Evolutionary conservation across 225 moss, liverwort and hornwort genomes (phyloP).

Genomic region (Ulota crispa): DNA sequence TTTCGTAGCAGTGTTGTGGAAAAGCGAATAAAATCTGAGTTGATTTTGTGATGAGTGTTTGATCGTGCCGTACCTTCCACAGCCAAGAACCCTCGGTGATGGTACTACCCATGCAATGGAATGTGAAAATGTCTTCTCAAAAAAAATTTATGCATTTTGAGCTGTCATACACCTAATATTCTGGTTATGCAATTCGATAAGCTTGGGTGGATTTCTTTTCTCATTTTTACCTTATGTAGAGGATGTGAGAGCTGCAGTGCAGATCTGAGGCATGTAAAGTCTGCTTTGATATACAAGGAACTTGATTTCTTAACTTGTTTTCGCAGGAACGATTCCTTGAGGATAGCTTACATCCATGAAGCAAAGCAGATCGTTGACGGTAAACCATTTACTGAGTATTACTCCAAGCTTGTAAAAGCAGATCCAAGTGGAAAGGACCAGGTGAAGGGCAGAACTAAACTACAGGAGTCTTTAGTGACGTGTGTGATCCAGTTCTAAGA

Average conservation of each 20-base stretch:
- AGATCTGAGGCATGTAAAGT: background rate
- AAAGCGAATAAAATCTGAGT: background rate
- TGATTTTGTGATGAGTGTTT: background rate
- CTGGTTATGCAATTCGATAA: background rate
- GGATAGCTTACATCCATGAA: conserved; percentile 59
- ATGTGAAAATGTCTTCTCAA: background rate
- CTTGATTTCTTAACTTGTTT: conserved; percentile 13
- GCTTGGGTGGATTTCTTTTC: background rate
- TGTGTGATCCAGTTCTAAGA: conserved; percentile 1
- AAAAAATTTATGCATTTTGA: background rate
- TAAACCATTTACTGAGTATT: conserved; percentile 43
- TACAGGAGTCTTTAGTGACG: background rate
- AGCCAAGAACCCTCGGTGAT: background rate
- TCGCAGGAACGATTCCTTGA: conserved; percentile 60
- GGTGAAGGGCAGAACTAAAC: conserved; percentile 25
- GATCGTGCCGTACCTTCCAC: background rate
- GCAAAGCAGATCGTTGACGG: conserved; percentile 32
- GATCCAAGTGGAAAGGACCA: conserved; percentile 67
- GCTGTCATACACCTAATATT: background rate
- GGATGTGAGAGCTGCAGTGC: background rate
- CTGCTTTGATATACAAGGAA: background rate
- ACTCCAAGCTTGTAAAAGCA: conserved; percentile 64
- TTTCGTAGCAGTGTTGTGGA: conserved; percentile 1
- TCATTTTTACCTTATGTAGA: background rate
- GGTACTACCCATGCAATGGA: background rate